Conservation (phyloP, 257 asterid species). For the Solanum chaucha region DNA sequence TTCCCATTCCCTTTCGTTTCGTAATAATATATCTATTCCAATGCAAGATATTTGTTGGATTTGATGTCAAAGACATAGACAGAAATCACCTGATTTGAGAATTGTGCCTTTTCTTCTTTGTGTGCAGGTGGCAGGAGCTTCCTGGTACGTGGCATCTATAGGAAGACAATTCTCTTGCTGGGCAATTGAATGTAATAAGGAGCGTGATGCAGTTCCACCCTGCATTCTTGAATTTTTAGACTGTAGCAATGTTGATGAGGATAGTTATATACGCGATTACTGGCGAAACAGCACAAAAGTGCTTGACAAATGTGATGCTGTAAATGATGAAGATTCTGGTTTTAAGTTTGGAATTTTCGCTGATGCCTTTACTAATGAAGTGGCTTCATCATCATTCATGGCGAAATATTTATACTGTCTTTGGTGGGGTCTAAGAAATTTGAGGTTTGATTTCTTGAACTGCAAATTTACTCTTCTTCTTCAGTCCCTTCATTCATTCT, state of each 20-base stretch:
- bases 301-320: constrained; percentile 54
- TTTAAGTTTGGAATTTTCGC: constrained; percentile 95
- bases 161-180: constrained; percentile 88
- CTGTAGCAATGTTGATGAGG: constrained; percentile 17
- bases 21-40: background rate
- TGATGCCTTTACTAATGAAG: constrained; percentile 74
- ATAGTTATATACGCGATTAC: constrained; percentile 13
- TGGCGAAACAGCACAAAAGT: constrained; percentile 65
- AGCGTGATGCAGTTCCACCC: constrained; percentile 29
- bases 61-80: background rate
- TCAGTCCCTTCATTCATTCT: background rate
- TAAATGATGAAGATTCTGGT: constrained; percentile 58
- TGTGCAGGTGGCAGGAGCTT: constrained; percentile 69
- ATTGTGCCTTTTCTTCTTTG: background rate
- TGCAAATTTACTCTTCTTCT: background rate
- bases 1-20: background rate
- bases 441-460: constrained; percentile 43
- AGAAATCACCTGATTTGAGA: background rate
- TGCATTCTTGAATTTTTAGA: constrained; percentile 50
- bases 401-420: constrained; percentile 84
- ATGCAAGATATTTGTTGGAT: background rate
- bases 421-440: constrained; percentile 97
- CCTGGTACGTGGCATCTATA: constrained; percentile 89
- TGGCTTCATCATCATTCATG: constrained; percentile 57
- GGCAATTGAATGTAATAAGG: constrained; percentile 43